Base-by-base conservation (phyloP, 805 yeast species). In the Teunomyces atbi region DNA sequence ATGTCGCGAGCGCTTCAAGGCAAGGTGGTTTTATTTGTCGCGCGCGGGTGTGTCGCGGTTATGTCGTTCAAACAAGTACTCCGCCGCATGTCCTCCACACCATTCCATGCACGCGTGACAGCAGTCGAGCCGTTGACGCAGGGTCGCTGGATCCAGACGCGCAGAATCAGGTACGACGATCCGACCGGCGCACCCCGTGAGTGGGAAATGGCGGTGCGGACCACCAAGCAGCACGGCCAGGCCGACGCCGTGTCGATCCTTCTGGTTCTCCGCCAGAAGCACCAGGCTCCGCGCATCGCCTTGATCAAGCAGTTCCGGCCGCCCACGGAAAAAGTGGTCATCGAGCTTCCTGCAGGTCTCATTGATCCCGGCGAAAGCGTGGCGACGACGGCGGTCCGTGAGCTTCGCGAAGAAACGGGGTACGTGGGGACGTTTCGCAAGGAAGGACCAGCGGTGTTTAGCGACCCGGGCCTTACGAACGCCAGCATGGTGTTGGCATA, bases 311-410 rank as follows among this genome's bases (percentile, higher is more conserved):
- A 92, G 64, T 92, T 86, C 69, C 77, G 99, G 47, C 97, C 98
- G 1, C 98, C 99, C 1, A 86, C 86, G 3, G 84, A 78, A 44
- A 92, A 89, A 15, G 89, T 92, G 6, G 85, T 95, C 59, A 82
- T 92, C 51, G 99, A 92, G 65, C 77, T 91, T 62, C 99, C 99
- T 1, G 99, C 99, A 0, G 99, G 99, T 0, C 72, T 92, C 51
- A 78, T 94, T 35, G 99, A 92, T 63, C 89, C 91, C 1, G 77
- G 80, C 44, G 98, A 94, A 63, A 63, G 84, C 1, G 65, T 89
- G 21, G 90, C 83, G 53, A 66, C 78, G 4, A 89, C 97, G 32
- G 98, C 99, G 0, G 72, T 83, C 44, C 77, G 99, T 51, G 99
- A 92, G 64, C 68, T 92, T 52, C 77, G 78, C 41, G 99, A 92